Base-by-base conservation (phyloP, 768 basidiomycete species). In the Suillus placidus region DNA sequence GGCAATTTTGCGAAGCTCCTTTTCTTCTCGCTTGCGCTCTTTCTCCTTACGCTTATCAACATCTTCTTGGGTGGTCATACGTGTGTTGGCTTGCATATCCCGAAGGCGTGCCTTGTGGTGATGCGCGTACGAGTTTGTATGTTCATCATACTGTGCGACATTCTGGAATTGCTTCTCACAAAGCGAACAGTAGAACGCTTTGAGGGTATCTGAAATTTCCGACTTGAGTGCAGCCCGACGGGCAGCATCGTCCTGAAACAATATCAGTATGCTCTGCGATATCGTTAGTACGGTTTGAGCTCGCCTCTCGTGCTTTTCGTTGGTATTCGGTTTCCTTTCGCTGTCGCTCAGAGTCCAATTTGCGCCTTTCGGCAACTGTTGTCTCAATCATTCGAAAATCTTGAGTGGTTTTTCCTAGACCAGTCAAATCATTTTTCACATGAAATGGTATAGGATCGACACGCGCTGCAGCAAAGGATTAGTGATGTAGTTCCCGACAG, bases 161-260 rank as follows among this genome's bases (percentile, higher is more conserved):
- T 84, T 94, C 74, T 88, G 85, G 79, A 94, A 94, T 74, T 95
- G 93, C 74, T 94, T 94, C 67, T 93, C 92, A 79, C 93, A 95
- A 23, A 93, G 83, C 32, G 82, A 78, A 74, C 93, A 95, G 73
- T 93, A 94, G 77, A 94, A 94, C 10, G 91, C 83, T 38, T 83
- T 83, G 56, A 94, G 82, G 6, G 88, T 87, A 57, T 82, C 82
- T 1, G 84, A 85, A 37, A 95, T 86, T 73, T 94, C 91, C 34
- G 81, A 83, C 70, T 87, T 83, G 47, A 93, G 79, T 12, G 89
- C 90, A 12, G 82, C 84, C 67, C 84, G 86, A 60, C 86, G 87
- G 14, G 90, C 90, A 1, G 86, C 91, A 1, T 71, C 68, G 66
- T 87, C 87, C 92, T 93, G 68, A 16, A 63, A 13, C 38, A 67